A percentile compares a stretch with the other conserved stretches of the same genome.
These are phyloP conservation scores for Nitzschia putrida DNA, from an alignment of 108 stramenopile species.

Conservation along the genomic window DNA sequence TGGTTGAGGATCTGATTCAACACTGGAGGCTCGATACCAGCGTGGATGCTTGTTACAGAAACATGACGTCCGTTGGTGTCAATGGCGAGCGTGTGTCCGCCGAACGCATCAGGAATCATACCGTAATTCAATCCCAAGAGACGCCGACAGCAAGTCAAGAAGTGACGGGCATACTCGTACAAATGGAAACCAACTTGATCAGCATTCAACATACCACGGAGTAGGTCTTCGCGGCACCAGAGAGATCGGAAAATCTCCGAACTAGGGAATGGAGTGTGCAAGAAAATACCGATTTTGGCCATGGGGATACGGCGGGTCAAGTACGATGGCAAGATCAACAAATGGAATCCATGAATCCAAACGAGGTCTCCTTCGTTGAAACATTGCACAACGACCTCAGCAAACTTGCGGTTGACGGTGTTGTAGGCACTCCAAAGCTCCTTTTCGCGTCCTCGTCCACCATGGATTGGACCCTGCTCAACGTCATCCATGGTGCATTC, in stretches of 20 bases:
- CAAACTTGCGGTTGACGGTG: slow-evolving; percentile 89
- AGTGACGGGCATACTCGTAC: slow-evolving; percentile 99
- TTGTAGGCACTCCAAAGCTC: slow-evolving; percentile 89
- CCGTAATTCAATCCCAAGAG: slow-evolving; percentile 93
- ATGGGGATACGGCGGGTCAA: slow-evolving; percentile 86
- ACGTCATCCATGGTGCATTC: slow-evolving; percentile 80
- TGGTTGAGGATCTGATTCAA: slow-evolving; percentile 79
- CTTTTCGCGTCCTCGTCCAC: slow-evolving; percentile 83
- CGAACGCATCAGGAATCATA: slow-evolving; percentile 87
- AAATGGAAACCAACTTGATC: slow-evolving; percentile 99
- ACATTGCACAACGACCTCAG: slow-evolving; percentile 81
- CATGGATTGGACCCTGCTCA: slow-evolving; percentile 81
- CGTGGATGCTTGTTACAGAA: slow-evolving; percentile 93
- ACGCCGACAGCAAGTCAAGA: slow-evolving; percentile 96
- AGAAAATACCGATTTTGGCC: slow-evolving; percentile 91
- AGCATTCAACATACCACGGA: slow-evolving; percentile 94
- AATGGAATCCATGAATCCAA: slow-evolving; percentile 99
- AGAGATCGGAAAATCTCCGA: slow-evolving; percentile 95
- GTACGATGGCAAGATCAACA: slow-evolving; percentile 95
- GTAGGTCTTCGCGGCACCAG: slow-evolving; percentile 90
- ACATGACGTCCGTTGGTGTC: slow-evolving; percentile 95
- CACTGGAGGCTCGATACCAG: slow-evolving; percentile 90
- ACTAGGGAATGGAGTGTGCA: slow-evolving; percentile 99
- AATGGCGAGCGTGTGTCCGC: slow-evolving; percentile 84
- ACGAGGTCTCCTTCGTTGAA: slow-evolving; percentile 91